Conservation (phyloP, 306 rosid genomes). For the Glycine tomentella region DNA sequence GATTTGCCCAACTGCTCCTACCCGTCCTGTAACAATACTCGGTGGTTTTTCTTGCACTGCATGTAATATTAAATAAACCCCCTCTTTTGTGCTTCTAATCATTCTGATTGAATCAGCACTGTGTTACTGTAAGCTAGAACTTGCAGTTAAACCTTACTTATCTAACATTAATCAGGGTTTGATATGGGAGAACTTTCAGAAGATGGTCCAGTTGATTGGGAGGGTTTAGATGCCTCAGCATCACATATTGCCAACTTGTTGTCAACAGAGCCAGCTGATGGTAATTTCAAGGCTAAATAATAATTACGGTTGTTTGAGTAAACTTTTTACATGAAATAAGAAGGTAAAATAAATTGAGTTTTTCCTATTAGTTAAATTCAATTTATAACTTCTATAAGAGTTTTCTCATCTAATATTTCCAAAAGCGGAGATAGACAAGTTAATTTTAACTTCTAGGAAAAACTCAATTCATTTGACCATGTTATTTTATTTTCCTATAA, state of each 20-base stretch:
- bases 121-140: neutral
- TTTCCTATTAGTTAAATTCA: too few species aligned
- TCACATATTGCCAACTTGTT: conserved; percentile 90
- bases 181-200: conserved; percentile 95
- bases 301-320: neutral
- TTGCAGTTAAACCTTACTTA: neutral
- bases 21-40: conserved; percentile 86
- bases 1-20: conserved; percentile 99
- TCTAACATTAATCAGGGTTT: conserved; percentile 70
- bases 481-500: neutral
- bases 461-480: neutral
- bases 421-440: neutral
- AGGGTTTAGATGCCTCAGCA: conserved; percentile 96
- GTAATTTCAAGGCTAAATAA: conserved; percentile 54
- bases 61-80: conserved; percentile 55
- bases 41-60: conserved; percentile 99
- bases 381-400: neutral
- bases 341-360: too few species aligned
- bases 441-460: neutral
- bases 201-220: conserved; percentile 95
- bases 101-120: neutral
- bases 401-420: neutral
- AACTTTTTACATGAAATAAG: neutral
- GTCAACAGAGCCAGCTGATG: conserved; percentile 97
- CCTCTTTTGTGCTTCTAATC: neutral